Evolutionary conservation across 306 rosid species (phyloP).

Genomic region (Cucumis hystrix): DNA sequence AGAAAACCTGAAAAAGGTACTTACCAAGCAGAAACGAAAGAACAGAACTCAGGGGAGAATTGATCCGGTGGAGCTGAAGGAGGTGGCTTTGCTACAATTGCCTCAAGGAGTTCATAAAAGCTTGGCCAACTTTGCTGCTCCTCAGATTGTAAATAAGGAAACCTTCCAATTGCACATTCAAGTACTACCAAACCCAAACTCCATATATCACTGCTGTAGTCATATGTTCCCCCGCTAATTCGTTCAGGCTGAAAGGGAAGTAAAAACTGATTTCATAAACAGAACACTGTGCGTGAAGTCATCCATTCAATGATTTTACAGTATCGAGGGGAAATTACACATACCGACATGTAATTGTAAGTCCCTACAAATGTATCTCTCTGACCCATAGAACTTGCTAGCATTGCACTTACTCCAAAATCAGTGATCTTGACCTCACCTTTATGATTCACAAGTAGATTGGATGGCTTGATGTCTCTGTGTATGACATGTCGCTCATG

Average conservation of each 20-base stretch:
- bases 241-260: constrained; percentile 70
- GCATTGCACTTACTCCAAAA: constrained; percentile 96
- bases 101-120: constrained; percentile 88
- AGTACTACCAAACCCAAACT: constrained; percentile 96
- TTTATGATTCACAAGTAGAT: constrained; percentile 84
- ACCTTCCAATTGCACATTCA: constrained; percentile 92
- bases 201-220: constrained; percentile 94
- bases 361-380: constrained; percentile 98
- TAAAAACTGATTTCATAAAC: constrained; percentile 1
- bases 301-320: neutral
- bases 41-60: constrained; percentile 93
- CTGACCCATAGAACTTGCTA: constrained; percentile 94
- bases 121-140: constrained; percentile 86
- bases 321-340: constrained; percentile 18
- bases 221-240: constrained; percentile 82
- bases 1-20: neutral
- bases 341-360: constrained; percentile 97
- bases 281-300: neutral
- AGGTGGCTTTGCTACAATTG: constrained; percentile 84
- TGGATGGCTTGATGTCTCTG: constrained; percentile 95
- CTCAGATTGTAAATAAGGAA: constrained; percentile 84
- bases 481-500: constrained; percentile 88
- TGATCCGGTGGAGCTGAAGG: constrained; percentile 92
- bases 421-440: constrained; percentile 98
- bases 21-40: constrained; percentile 89